These are phyloP conservation scores for Melampsora abietis-canadensis DNA, from an alignment of 1,284 basidiomycete genomes.

Conservation along the genomic window DNA sequence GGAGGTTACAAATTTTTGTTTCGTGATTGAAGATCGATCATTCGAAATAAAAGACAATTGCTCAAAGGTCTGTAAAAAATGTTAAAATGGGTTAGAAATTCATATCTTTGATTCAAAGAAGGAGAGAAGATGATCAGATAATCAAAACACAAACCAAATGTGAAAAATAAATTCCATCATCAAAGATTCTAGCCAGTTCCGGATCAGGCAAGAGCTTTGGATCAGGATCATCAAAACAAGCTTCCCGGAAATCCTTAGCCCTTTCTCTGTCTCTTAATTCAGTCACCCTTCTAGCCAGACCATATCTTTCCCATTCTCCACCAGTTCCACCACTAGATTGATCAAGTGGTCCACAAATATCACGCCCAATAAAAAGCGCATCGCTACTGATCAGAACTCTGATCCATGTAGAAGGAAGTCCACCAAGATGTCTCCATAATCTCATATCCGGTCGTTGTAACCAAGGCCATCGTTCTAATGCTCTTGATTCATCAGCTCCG, in stretches of 20 bases:
- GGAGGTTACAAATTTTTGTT: background rate
- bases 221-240: background rate
- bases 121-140: no score
- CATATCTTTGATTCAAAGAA: background rate
- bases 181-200: background rate
- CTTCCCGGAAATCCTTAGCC: no score
- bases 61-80: background rate
- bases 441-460: background rate
- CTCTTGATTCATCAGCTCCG: background rate
- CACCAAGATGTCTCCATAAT: background rate
- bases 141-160: background rate
- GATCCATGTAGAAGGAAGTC: background rate
- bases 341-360: background rate
- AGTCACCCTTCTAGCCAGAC: background rate
- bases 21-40: background rate
- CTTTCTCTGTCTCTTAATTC: conserved; percentile 3
- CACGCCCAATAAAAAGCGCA: background rate
- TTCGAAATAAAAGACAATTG: background rate
- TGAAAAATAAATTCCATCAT: background rate
- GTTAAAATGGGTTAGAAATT: no score
- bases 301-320: conserved; percentile 1
- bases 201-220: background rate
- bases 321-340: background rate
- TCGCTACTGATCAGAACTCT: background rate
- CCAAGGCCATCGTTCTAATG: background rate